Evolutionary conservation across 768 basidiomycete species (phyloP).

Genomic region (Lepiota subincarnata): DNA sequence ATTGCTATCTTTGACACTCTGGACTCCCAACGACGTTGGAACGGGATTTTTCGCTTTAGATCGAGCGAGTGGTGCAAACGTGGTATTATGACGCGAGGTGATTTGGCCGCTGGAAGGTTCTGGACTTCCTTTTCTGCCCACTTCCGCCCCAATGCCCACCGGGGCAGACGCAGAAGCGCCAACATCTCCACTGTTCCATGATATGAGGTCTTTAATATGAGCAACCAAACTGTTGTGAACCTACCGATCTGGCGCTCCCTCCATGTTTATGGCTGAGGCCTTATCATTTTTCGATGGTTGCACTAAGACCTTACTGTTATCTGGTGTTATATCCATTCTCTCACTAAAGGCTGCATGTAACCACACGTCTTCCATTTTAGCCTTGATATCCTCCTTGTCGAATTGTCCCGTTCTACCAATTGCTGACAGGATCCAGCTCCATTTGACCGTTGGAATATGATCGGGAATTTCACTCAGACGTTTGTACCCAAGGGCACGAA

Average conservation of each 20-base stretch:
- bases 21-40: background rate
- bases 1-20: background rate
- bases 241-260: background rate
- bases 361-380: constrained; percentile 32
- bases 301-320: constrained; percentile 13
- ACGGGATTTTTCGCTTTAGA: background rate
- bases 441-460: constrained; percentile 60
- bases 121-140: background rate
- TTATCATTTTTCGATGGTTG: background rate
- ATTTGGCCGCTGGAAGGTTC: background rate
- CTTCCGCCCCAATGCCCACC: background rate
- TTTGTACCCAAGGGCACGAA: constrained; percentile 45
- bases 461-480: constrained; percentile 53
- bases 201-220: background rate
- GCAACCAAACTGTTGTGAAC: background rate
- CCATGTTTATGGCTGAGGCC: background rate
- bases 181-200: background rate
- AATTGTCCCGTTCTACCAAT: constrained; percentile 21
- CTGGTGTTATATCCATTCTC: constrained; percentile 43
- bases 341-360: constrained; percentile 44
- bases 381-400: constrained; percentile 25
- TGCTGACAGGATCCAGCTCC: constrained; percentile 55
- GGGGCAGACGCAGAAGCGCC: background rate
- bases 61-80: background rate
- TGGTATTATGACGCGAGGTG: background rate